Conservation (phyloP, 345 rosid species). For the Cochlearia excelsa region DNA sequence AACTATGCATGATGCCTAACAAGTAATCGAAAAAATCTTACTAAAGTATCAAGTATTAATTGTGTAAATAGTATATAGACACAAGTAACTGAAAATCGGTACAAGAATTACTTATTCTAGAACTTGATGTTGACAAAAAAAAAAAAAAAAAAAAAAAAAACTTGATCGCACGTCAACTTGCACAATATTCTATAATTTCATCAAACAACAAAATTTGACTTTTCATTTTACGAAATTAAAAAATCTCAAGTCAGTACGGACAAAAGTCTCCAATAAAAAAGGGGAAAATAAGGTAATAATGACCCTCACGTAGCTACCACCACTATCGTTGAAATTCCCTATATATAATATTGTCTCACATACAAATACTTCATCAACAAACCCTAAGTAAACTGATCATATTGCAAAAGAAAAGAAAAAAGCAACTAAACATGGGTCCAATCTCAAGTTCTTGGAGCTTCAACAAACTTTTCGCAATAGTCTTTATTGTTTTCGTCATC, state of each 20-base stretch:
- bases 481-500: conserved; percentile 27
- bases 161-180: conserved; percentile 36
- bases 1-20: too few relatives aligned
- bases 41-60: too few relatives aligned
- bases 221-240: conserved; percentile 9
- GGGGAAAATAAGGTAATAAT: background rate
- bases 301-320: conserved; percentile 38
- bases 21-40: too few relatives aligned
- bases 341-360: conserved; percentile 26
- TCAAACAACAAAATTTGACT: conserved; percentile 33
- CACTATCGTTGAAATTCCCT: background rate
- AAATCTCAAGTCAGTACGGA: conserved; percentile 28
- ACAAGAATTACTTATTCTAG: conserved; percentile 3
- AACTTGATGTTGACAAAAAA: too few relatives aligned
- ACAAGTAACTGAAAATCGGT: conserved; percentile 35
- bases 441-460: conserved; percentile 44
- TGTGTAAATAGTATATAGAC: conserved; percentile 4
- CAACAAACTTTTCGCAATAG: conserved; percentile 29
- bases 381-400: background rate
- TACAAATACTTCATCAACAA: conserved; percentile 24
- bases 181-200: conserved; percentile 14
- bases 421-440: conserved; percentile 23
- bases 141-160: too few relatives aligned
- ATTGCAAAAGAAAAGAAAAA: background rate
- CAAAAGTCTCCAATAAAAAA: conserved; percentile 30